Evolutionary conservation across 352 stramenopile species (phyloP).

Genomic region (Phytopythium oedochilum): DNA sequence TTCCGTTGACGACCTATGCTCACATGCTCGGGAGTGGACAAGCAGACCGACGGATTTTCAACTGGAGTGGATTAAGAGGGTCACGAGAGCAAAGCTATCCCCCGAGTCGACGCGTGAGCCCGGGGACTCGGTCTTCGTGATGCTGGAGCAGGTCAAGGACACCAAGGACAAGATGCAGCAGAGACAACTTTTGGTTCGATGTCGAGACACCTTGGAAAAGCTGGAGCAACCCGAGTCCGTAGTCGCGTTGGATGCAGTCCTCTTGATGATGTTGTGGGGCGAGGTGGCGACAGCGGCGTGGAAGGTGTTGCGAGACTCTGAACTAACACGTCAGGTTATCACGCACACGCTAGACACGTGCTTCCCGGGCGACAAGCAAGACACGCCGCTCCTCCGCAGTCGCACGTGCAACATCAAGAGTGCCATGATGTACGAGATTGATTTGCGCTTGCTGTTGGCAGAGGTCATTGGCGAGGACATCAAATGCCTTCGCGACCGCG

Average conservation of each 20-base stretch:
- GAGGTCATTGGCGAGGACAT: slow-evolving; percentile 27
- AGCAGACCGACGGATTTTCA: slow-evolving; percentile 59
- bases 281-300: slow-evolving; percentile 39
- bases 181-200: slow-evolving; percentile 1
- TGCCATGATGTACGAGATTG: slow-evolving; percentile 46
- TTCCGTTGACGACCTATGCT: slow-evolving; percentile 22
- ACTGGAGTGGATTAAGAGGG: slow-evolving; percentile 56
- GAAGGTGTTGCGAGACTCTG: slow-evolving; percentile 30
- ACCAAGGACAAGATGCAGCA: slow-evolving; percentile 40
- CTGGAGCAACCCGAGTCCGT: not conserved
- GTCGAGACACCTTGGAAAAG: not conserved
- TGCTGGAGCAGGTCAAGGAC: slow-evolving; percentile 77
- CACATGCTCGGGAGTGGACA: slow-evolving; percentile 27
- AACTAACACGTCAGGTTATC: slow-evolving; percentile 20
- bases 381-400: not conserved
- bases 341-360: slow-evolving; percentile 28
- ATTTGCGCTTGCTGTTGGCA: slow-evolving; percentile 40
- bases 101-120: slow-evolving; percentile 31
- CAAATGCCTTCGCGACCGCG: not conserved
- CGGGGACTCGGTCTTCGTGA: slow-evolving; percentile 39
- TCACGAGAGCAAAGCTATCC: slow-evolving; percentile 57
- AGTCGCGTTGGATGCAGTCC: not conserved
- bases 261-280: slow-evolving; percentile 38
- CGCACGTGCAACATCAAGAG: slow-evolving; percentile 25
- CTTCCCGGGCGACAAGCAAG: slow-evolving; percentile 19